A percentile compares a stretch with the other conserved stretches of the same genome.
These are phyloP conservation scores for Eucommia ulmoides DNA, from an alignment of 257 asterid genomes.

Conservation along the genomic window DNA sequence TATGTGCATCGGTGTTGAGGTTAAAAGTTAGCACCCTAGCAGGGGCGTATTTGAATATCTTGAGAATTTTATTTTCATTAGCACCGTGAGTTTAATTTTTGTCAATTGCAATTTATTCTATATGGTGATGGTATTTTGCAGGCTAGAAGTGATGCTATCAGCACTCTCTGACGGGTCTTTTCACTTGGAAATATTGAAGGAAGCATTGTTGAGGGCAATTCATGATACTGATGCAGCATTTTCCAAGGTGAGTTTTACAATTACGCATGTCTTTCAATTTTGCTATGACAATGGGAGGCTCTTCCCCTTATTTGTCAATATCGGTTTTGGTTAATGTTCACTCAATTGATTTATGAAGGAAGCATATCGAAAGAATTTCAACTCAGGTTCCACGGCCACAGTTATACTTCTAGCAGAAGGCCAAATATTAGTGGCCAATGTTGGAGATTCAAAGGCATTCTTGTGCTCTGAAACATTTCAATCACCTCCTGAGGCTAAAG, in stretches of 20 bases:
- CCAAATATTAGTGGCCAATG: constrained; percentile 82
- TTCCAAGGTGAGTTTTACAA: constrained; percentile 41
- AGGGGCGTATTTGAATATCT: no score
- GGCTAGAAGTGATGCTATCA: constrained; percentile 67
- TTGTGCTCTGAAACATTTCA: constrained; percentile 80
- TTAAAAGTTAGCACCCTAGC: no score
- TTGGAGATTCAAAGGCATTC: constrained; percentile 96
- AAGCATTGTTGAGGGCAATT: constrained; percentile 83
- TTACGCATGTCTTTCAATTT: no score
- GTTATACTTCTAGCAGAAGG: constrained; percentile 62
- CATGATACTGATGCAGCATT: constrained; percentile 70
- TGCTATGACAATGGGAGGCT: no score
- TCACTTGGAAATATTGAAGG: constrained; percentile 74
- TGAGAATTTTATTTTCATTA: no score
- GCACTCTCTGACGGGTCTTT: constrained; percentile 56
- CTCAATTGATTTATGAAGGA: constrained; percentile 42
- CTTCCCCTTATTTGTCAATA: constrained; percentile 1
- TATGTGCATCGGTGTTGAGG: no score
- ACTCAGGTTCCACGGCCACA: constrained; percentile 87
- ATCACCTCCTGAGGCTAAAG: constrained; percentile 80
- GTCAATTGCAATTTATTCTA: constrained; percentile 4
- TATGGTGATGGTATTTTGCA: constrained; percentile 14
- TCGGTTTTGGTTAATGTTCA: constrained; percentile 5
- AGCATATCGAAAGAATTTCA: constrained; percentile 54
- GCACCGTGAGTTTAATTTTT: no score